phyloP scores from a whole-genome alignment of 352 stramenopile genomes.

The Phytopythium aichiense region DNA sequence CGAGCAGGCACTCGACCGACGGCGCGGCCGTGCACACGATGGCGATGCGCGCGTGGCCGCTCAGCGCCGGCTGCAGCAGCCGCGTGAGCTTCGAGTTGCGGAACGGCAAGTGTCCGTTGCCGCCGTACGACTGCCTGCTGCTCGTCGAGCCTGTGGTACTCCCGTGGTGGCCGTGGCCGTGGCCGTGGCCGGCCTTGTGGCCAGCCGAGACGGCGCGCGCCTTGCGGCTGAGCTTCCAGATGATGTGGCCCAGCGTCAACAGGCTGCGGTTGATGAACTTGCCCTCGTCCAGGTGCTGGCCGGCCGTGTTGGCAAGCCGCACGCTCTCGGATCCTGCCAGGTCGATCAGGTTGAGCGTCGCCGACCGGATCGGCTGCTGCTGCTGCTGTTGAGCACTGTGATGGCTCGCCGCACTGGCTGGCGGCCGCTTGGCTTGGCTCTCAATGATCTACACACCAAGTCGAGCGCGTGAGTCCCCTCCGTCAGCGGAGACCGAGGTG shows the following conservation, averaged over 20 bases:
- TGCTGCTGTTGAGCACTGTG: slow-evolving; percentile 6
- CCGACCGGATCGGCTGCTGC: slow-evolving; percentile 43
- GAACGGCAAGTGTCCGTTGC: slow-evolving; percentile 89
- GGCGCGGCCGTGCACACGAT: slow-evolving; percentile 96
- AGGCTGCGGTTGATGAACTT: slow-evolving; percentile 90
- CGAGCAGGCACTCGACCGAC: slow-evolving; percentile 91
- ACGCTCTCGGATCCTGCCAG: slow-evolving; percentile 88
- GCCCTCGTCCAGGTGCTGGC: slow-evolving; percentile 78
- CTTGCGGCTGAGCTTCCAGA: slow-evolving; percentile 89
- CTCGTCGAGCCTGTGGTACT: slow-evolving; percentile 18
- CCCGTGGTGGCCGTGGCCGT: slow-evolving; percentile 12
- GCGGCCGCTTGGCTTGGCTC: slow-evolving; percentile 50
- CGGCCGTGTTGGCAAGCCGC: slow-evolving; percentile 72
- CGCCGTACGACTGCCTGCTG: slow-evolving; percentile 7
- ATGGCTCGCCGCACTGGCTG: slow-evolving; percentile 12
- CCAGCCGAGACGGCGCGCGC: not conserved
- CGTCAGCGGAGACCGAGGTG: not conserved
- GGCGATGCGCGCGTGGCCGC: slow-evolving; percentile 95
- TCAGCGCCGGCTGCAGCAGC: slow-evolving; percentile 95
- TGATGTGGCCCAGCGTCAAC: slow-evolving; percentile 92
- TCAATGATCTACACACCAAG: slow-evolving; percentile 48
- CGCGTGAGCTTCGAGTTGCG: slow-evolving; percentile 98
- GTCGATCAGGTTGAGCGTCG: slow-evolving; percentile 90
- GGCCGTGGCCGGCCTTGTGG: not conserved
- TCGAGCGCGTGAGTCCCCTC: not conserved